Evolutionary conservation across 208 protist species (phyloP), one percentile per base, ranked within the genome.

Genomic region (Zelonia costaricensis): DNA sequence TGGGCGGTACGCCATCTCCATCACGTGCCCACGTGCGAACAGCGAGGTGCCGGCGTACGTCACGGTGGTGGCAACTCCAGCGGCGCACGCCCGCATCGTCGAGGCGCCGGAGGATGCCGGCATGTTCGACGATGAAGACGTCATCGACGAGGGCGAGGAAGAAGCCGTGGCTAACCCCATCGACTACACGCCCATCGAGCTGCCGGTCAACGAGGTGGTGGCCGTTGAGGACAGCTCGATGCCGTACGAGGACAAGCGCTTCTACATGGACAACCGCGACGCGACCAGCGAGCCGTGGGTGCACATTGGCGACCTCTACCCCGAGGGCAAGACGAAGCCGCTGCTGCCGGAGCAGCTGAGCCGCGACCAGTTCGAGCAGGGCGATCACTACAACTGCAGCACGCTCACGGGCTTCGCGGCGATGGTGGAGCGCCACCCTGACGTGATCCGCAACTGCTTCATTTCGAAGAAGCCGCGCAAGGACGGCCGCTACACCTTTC

Each of bases 61-160:
- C 43, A 81, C 74, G 35, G 61, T 93, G 35, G 74, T 80, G 10
- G 75, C 56, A 25, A 49, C 69, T n/a, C 52, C 53, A 20, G 25
- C 64, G 5, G 51, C 83, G 46, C 58, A 93, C 51, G 73, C 76
- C 22, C 82, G 79, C 56, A 86, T 88, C 45, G 78, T 86, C 7
- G 80, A 86, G 27, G 20, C 86, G 3, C 86, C 82, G 5, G 78
- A 76, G 33, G 78, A 87, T 40, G 86, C 86, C 12, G 61, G 20
- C 20, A 79, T 82, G 71, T 86, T 88, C 67, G 85, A 92, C 42
- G 85, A 92, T 54, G 81, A 86, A 38, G 85, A 92, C 39, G 59
- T 69, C 38, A 91, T 91, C 59, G 84, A 86, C 40, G 84, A 91
- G 45, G 84, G 80, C 59, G 66, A 77, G 6, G 81, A 91, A 4